Percentiles rank a stretch among this genome's conserved stretches.
phyloP scores from a whole-genome alignment of 139 green algal genomes.

The Auxenochlorella pyrenoidosa region DNA sequence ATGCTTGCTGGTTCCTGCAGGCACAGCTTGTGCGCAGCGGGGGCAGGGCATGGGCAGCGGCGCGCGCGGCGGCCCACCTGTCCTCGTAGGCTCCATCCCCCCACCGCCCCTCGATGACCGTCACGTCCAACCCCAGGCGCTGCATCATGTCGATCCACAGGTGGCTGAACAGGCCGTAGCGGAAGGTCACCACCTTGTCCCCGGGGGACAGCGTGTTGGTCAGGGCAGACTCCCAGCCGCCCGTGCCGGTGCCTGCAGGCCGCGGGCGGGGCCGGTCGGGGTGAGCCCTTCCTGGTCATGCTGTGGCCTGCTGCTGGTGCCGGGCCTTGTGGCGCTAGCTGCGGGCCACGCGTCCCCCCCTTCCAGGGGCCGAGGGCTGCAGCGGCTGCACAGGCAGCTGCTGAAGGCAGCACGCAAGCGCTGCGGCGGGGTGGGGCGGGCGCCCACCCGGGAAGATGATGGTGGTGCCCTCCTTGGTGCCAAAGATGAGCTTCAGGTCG shows the following conservation, averaged over 20 bases:
- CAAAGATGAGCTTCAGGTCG: constrained; percentile 86
- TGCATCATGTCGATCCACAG: constrained; percentile 98
- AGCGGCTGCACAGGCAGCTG: background rate
- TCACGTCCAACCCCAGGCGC: constrained; percentile 94
- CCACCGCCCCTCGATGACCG: constrained; percentile 90
- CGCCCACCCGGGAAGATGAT: constrained; percentile 89
- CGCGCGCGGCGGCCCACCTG: background rate
- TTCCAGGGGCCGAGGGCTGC: background rate
- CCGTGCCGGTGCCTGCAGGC: constrained; percentile 63
- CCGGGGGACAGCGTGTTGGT: constrained; percentile 97
- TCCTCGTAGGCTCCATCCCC: constrained; percentile 59
- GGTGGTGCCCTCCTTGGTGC: constrained; percentile 84
- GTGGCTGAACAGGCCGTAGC: constrained; percentile 94
- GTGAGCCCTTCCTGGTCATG: too few relatives aligned
- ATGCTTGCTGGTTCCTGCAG: too few relatives aligned
- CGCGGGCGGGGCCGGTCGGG: too few relatives aligned
- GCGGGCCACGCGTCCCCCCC: too few relatives aligned
- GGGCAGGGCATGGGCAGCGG: too few relatives aligned
- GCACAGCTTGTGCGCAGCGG: too few relatives aligned
- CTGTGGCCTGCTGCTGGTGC: too few relatives aligned
- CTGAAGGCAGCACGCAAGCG: background rate
- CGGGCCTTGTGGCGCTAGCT: background rate
- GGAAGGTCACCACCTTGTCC: constrained; percentile 71
- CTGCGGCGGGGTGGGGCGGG: background rate
- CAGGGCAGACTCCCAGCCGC: constrained; percentile 94